Conservation (phyloP, 805 yeast species). For the Kodamaea restingae region DNA sequence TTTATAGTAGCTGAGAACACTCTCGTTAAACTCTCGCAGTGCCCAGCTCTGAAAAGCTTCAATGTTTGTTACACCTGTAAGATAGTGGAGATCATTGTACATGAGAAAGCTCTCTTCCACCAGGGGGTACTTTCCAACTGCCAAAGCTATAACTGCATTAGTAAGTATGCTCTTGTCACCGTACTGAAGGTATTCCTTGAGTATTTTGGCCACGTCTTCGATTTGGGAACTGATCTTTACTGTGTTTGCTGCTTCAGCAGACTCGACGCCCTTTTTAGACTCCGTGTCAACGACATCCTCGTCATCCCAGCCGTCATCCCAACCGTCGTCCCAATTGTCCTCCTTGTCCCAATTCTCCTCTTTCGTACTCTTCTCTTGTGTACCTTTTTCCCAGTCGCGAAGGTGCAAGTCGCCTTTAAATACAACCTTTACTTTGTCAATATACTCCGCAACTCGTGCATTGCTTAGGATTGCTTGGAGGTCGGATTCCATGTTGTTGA, state of each 20-base stretch:
- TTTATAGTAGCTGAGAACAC: slow-evolving; percentile 5
- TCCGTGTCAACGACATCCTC: slow-evolving; percentile 10
- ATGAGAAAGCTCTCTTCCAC: slow-evolving; percentile 30
- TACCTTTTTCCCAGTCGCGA: slow-evolving; percentile 4
- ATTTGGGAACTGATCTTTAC: slow-evolving; percentile 11
- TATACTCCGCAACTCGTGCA: slow-evolving; percentile 32
- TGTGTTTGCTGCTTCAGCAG: background rate
- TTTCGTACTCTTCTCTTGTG: background rate
- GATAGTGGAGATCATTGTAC: slow-evolving; percentile 31
- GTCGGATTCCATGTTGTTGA: slow-evolving; percentile 5
- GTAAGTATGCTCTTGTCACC: slow-evolving; percentile 19
- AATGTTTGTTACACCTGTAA: slow-evolving; percentile 14
- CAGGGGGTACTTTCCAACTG: slow-evolving; percentile 31
- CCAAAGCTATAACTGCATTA: slow-evolving; percentile 27
- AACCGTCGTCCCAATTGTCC: slow-evolving; percentile 25
- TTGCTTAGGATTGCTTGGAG: slow-evolving; percentile 12
- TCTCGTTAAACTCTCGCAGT: slow-evolving; percentile 5
- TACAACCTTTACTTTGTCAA: slow-evolving; percentile 23
- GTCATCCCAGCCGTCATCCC: slow-evolving; percentile 29
- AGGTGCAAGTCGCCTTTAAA: slow-evolving; percentile 3
- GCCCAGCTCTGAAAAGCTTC: slow-evolving; percentile 4
- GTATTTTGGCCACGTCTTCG: slow-evolving; percentile 21
- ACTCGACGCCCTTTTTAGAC: slow-evolving; percentile 1
- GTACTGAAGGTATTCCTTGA: slow-evolving; percentile 23
- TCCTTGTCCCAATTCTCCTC: slow-evolving; percentile 7